Evolutionary conservation across 495 filamentous ascomycete genomes (phyloP).

Genomic region (Podospora anserina): DNA sequence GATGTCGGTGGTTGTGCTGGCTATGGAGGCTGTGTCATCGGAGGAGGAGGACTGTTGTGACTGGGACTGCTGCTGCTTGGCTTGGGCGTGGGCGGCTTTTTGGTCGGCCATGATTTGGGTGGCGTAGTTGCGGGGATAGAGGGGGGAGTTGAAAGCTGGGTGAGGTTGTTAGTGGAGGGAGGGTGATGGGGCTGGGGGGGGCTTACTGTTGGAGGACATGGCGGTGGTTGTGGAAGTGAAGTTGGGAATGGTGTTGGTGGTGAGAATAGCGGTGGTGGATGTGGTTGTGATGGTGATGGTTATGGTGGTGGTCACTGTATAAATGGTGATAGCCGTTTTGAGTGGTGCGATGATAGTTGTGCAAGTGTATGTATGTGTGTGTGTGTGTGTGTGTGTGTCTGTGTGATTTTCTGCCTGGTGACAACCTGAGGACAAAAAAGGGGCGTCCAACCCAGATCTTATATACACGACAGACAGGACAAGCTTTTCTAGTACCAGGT

Average conservation of each 20-base stretch:
- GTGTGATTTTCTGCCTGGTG: not conserved
- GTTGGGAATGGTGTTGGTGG: not conserved
- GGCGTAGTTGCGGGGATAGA: constrained; percentile 4
- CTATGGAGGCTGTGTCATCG: constrained; percentile 19
- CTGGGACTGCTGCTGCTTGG: not conserved
- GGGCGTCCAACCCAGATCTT: not conserved
- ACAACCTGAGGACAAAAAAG: not conserved
- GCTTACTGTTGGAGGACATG: not conserved
- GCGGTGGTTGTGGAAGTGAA: not conserved
- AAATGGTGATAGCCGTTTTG: not conserved
- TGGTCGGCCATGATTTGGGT: not conserved
- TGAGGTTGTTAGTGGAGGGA: not conserved
- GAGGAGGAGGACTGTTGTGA: no score
- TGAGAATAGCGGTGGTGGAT: not conserved
- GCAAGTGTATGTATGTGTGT: no score
- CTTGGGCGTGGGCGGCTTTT: not conserved
- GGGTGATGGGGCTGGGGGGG: not conserved
- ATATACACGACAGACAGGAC: not conserved
- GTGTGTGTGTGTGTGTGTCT: not conserved
- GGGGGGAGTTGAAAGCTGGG: not conserved
- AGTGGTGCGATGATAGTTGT: not conserved
- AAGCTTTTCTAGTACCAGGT: not conserved
- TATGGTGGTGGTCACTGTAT: not conserved
- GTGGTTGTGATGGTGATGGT: not conserved
- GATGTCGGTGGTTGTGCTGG: constrained; percentile 15